Conservation (phyloP, 805 yeast genomes). For the Saccharomycopsis javanensis region DNA sequence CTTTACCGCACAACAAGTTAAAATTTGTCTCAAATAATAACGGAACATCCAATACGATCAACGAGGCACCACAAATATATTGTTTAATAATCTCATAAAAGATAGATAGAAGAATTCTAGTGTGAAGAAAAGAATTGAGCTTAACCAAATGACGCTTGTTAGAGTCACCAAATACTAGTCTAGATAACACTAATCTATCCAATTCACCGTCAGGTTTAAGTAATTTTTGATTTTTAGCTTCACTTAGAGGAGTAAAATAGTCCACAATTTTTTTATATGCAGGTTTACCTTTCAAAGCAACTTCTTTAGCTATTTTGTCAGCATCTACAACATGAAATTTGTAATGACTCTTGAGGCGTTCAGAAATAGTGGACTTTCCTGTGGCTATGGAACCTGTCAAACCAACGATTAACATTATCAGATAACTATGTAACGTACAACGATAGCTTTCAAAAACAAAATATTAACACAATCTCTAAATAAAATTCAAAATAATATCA, state of each 20-base stretch:
- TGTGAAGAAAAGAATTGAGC: constrained; percentile 76
- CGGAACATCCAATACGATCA: constrained; percentile 85
- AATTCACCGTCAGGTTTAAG: constrained; percentile 36
- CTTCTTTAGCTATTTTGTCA: constrained; percentile 76
- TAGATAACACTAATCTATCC: constrained; percentile 70
- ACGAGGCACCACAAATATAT: constrained; percentile 46
- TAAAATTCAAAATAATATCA: too few species aligned
- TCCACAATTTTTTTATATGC: constrained; percentile 60
- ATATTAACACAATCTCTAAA: background rate
- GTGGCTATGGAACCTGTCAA: constrained; percentile 97
- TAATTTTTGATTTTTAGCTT: constrained; percentile 18
- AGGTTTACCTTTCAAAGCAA: constrained; percentile 68
- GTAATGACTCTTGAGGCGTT: constrained; percentile 40
- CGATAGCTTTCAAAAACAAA: background rate
- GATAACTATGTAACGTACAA: too few species aligned
- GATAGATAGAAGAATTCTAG: constrained; percentile 48
- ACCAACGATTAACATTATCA: constrained; percentile 74
- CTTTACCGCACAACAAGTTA: constrained; percentile 59
- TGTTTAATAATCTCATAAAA: constrained; percentile 45
- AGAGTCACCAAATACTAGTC: constrained; percentile 52
- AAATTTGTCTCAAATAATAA: constrained; percentile 73
- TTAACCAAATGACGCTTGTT: constrained; percentile 45
- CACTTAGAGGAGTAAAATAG: constrained; percentile 35
- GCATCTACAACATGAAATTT: constrained; percentile 71
- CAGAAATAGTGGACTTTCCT: constrained; percentile 91